Evolutionary conservation across 768 basidiomycete species (phyloP).

Genomic region (Phaffia australis): DNA sequence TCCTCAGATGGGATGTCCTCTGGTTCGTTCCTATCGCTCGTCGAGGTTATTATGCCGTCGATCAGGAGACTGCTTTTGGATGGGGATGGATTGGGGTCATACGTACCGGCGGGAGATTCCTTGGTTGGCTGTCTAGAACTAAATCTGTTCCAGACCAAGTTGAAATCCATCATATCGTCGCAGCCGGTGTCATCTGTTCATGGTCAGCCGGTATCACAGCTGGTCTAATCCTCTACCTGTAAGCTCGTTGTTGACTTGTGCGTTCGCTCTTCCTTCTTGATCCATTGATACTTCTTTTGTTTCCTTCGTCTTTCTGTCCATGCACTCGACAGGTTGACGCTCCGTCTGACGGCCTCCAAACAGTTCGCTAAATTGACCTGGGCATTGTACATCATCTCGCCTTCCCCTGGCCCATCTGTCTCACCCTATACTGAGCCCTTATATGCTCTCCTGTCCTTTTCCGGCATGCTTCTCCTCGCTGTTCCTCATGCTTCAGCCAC

Average conservation of each 20-base stretch:
- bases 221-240: slow-evolving; percentile 36
- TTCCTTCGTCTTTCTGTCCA: slow-evolving; percentile 44
- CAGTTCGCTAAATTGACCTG: slow-evolving; percentile 53
- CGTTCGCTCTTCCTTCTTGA: slow-evolving; percentile 41
- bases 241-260: slow-evolving; percentile 39
- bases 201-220: slow-evolving; percentile 29
- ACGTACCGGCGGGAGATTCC: slow-evolving; percentile 33
- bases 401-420: slow-evolving; percentile 62
- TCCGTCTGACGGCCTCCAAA: slow-evolving; percentile 48
- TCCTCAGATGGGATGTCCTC: slow-evolving; percentile 78
- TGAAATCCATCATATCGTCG: slow-evolving; percentile 26
- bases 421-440: slow-evolving; percentile 76
- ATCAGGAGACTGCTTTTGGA: slow-evolving; percentile 81
- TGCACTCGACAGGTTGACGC: slow-evolving; percentile 45
- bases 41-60: slow-evolving; percentile 48
- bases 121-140: slow-evolving; percentile 7
- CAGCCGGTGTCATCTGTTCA: slow-evolving; percentile 29
- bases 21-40: slow-evolving; percentile 63
- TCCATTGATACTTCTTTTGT: slow-evolving; percentile 26
- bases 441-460: slow-evolving; percentile 70
- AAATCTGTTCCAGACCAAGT: slow-evolving; percentile 1
- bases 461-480: slow-evolving; percentile 42
- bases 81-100: slow-evolving; percentile 56
- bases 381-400: slow-evolving; percentile 63
- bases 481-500: too few species aligned